Base-by-base conservation (phyloP, 208 protist genomes). In the Leishmania tarentolae region DNA sequence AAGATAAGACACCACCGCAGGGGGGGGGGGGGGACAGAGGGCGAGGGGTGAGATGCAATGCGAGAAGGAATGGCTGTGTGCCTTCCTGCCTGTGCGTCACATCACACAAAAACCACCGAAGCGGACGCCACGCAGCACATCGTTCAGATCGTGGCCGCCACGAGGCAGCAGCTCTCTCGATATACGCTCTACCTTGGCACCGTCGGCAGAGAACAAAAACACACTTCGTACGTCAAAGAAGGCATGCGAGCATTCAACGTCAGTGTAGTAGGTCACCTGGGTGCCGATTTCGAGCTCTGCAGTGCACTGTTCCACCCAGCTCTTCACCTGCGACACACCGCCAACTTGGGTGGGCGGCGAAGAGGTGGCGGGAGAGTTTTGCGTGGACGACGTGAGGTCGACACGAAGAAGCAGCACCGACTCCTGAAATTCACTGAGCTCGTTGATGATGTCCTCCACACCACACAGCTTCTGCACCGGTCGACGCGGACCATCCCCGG, bases 391-490 rank as follows among this genome's bases (percentile, higher is more conserved):
- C 57, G 70, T 19, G 37, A 73, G 77, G 83, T 84, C 80, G n/a
- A 79, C 80, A 3, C 78, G 84, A 40, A 81, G 72, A 3, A 80
- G 65, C 74, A 83, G 79, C 47, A 92, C 77, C 24, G 88, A 85
- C 52, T 90, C 86, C 70, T 92, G 88, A 73, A 90, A 88, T 52
- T 87, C 83, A 74, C 83, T 90, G 47, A 89, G 84, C 69, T 94
- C 89, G 71, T 87, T 83, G 31, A 85, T 82, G 37, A 93, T 87
- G 65, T 87, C 87, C 66, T 89, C 87, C 37, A 89, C 80, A 17
- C 85, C 79, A 42, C 84, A 37, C 21, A 78, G 65, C 46, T 69
- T 83, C 70, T 65, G 59, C 24, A 80, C 17, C 6, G 75, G 65
- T 46, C 76, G 71, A 21, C 74, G 83, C 61, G 78, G 73, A 11